Percentiles rank a stretch among this genome's conserved stretches.
phyloP scores from a whole-genome alignment of 2,329 filamentous ascomycete species.

The Phialophora macrospora region DNA sequence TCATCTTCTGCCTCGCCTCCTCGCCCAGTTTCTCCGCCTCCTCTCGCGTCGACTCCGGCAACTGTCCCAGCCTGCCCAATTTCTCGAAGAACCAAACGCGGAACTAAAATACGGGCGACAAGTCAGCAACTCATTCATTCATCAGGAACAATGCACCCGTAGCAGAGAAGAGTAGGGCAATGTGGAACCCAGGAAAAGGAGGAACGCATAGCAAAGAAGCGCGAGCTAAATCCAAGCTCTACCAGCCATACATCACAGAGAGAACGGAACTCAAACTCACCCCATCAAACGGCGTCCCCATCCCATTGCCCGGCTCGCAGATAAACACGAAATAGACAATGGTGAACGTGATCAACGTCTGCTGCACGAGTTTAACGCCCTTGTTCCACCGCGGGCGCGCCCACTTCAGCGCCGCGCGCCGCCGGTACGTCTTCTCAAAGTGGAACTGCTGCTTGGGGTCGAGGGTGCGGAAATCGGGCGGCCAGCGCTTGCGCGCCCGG shows the following conservation, averaged over 20 bases:
- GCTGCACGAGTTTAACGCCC: constrained; percentile 62
- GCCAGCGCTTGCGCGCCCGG: constrained; percentile 66
- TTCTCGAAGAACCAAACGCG: constrained; percentile 37
- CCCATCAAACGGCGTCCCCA: constrained; percentile 37
- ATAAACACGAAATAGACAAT: constrained; percentile 39
- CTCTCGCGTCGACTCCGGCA: constrained; percentile 30
- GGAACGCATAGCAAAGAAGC: not conserved
- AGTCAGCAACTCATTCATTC: constrained; percentile 3
- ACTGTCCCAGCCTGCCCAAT: constrained; percentile 27
- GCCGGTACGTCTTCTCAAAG: constrained; percentile 69
- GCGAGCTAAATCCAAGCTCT: too few species aligned
- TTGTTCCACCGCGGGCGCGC: constrained; percentile 63
- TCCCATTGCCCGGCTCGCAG: constrained; percentile 31
- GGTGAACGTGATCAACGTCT: constrained; percentile 50
- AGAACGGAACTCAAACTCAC: constrained; percentile 10
- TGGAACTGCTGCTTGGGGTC: constrained; percentile 69
- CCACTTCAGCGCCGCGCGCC: constrained; percentile 65
- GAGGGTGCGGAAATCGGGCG: constrained; percentile 66
- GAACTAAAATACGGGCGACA: constrained; percentile 20
- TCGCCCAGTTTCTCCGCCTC: constrained; percentile 33
- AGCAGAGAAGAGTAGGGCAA: too few species aligned
- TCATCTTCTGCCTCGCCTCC: constrained; percentile 31
- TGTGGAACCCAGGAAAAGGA: not conserved
- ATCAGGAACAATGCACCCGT: not conserved
- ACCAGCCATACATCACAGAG: too few species aligned